Conservation (phyloP, 345 rosid species). For the Balakata baccata region DNA sequence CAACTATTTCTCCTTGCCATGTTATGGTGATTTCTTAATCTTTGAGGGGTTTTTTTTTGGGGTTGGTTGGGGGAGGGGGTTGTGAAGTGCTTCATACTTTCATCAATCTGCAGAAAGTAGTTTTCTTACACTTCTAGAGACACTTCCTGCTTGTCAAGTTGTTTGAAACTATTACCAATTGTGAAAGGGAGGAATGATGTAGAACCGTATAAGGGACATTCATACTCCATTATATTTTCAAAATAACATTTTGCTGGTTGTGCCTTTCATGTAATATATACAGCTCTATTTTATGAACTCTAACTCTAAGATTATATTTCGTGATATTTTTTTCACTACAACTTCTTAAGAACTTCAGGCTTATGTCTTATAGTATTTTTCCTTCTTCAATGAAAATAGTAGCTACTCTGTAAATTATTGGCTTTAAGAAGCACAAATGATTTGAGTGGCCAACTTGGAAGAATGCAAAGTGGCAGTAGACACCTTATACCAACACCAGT, state of each 20-base stretch:
- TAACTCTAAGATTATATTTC: background rate
- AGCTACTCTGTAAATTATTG: background rate
- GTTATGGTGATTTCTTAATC: conserved; percentile 66
- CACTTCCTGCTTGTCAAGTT: too few species aligned
- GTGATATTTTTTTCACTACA: background rate
- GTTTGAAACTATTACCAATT: too few species aligned
- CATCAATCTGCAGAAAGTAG: background rate
- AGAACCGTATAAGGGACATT: background rate
- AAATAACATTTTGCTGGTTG: background rate
- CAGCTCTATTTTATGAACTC: background rate
- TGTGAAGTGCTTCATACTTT: conserved; percentile 1
- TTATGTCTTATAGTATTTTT: background rate
- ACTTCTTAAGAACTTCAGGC: conserved; percentile 6
- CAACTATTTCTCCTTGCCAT: conserved; percentile 95
- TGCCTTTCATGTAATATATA: background rate
- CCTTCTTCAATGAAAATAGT: background rate
- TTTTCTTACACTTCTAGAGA: background rate
- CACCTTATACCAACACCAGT: background rate
- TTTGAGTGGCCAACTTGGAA: background rate
- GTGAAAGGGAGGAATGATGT: background rate
- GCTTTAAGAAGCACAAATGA: background rate
- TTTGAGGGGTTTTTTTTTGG: conserved; percentile 6
- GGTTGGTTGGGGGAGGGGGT: background rate
- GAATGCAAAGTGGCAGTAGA: background rate
- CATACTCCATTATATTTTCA: background rate